Percentiles rank a stretch among this genome's conserved stretches.
phyloP scores from a whole-genome alignment of 257 asterid species.

The Phtheirospermum japonicum region DNA sequence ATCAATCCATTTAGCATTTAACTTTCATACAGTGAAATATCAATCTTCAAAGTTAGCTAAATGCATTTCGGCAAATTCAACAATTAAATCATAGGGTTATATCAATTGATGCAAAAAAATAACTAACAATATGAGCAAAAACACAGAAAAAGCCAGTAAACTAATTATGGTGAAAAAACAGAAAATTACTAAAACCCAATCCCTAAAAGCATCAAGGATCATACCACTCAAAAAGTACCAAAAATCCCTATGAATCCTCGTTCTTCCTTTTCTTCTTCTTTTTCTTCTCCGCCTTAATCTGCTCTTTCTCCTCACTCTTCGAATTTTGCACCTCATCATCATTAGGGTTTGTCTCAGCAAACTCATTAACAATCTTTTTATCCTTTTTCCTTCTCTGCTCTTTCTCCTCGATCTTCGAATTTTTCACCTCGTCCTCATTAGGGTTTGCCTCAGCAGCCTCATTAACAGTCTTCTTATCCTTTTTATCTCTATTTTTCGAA shows the following conservation, averaged over 20 bases:
- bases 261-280: conserved; percentile 41
- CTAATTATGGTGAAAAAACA: not conserved
- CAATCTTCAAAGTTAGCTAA: too few species aligned
- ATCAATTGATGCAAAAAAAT: not conserved
- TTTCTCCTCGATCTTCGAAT: too few species aligned
- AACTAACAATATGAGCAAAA: not conserved
- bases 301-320: not conserved
- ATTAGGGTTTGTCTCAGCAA: too few species aligned
- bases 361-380: too few species aligned
- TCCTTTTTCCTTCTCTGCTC: too few species aligned
- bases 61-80: too few species aligned
- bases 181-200: not conserved
- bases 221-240: not conserved
- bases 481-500: not conserved
- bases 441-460: too few species aligned
- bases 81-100: too few species aligned
- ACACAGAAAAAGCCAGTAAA: not conserved
- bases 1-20: too few species aligned
- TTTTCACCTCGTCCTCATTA: too few species aligned
- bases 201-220: not conserved
- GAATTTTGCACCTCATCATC: not conserved
- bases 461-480: not conserved
- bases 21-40: too few species aligned
- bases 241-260: conserved; percentile 21
- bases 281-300: too few species aligned